These are phyloP conservation scores for Eucalyptus curtisii DNA, from an alignment of 345 rosid genomes.

Conservation along the genomic window DNA sequence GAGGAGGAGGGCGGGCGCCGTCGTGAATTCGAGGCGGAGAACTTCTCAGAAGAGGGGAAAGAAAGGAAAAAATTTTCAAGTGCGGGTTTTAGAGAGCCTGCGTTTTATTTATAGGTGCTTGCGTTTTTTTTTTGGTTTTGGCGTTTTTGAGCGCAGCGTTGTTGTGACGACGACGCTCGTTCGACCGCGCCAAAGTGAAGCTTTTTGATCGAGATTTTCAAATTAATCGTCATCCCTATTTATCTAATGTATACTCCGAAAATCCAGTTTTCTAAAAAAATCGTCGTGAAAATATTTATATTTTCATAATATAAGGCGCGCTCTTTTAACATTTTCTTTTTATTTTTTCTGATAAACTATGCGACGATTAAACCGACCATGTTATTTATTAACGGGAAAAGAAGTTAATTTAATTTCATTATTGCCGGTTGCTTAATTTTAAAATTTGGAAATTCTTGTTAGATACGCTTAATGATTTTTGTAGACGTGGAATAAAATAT, in stretches of 20 bases:
- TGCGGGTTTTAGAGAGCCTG: not conserved
- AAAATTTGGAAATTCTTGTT: not conserved
- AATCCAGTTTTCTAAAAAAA: not conserved
- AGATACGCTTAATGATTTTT: not conserved
- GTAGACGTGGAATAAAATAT: not conserved
- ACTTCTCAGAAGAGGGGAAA: not conserved
- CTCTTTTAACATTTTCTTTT: not conserved
- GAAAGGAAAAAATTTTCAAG: not conserved
- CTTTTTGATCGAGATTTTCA: not conserved
- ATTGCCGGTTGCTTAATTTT: not conserved
- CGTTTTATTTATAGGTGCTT: not conserved
- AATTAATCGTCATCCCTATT: not conserved
- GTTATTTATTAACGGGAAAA: not conserved
- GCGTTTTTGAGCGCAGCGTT: not conserved
- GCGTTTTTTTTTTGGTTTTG: not conserved
- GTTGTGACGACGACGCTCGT: not conserved
- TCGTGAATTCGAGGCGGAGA: not conserved
- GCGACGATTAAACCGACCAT: rapidly evolving
- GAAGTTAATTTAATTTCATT: rapidly evolving
- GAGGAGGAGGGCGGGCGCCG: not conserved
- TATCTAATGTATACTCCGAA: not conserved
- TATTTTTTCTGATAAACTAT: rapidly evolving
- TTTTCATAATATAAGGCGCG: not conserved
- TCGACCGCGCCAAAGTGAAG: not conserved
- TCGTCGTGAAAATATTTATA: not conserved